phyloP scores from a whole-genome alignment of 768 basidiomycete genomes.

The Ramaria sp. region DNA sequence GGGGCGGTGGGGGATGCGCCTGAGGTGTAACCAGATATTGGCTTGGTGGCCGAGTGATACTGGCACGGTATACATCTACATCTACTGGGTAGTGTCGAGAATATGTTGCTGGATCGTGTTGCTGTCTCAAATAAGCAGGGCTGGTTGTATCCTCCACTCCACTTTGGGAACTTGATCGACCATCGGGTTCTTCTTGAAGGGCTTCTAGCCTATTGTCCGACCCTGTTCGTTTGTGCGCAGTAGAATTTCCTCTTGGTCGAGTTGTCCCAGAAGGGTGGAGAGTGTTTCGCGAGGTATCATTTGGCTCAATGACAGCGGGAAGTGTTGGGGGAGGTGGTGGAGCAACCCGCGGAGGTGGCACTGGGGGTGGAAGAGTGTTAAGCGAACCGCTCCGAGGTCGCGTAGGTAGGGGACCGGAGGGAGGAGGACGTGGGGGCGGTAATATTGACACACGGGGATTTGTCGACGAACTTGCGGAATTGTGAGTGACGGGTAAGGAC shows the following conservation, averaged over 20 bases:
- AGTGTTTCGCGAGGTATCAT: constrained; percentile 21
- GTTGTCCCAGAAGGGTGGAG: constrained; percentile 6
- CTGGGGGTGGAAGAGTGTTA: constrained; percentile 9
- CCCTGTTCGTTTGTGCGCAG: constrained; percentile 42
- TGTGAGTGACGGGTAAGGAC: neutral
- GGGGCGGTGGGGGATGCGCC: neutral
- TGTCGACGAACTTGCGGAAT: neutral
- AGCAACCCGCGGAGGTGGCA: constrained; percentile 38
- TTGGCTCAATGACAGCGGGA: constrained; percentile 19
- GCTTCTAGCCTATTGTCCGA: constrained; percentile 47
- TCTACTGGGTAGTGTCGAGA: neutral
- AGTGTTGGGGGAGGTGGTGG: constrained; percentile 50
- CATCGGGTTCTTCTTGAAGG: constrained; percentile 37
- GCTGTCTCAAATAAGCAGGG: neutral
- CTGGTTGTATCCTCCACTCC: neutral
- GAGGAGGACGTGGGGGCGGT: constrained; percentile 15
- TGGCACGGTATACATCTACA: neutral
- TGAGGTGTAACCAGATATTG: neutral
- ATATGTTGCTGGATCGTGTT: neutral
- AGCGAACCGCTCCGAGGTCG: constrained; percentile 8
- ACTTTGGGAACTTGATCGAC: neutral
- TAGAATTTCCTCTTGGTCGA: constrained; percentile 37
- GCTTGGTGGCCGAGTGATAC: neutral
- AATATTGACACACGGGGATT: constrained; percentile 14
- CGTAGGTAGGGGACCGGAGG: constrained; percentile 13